phyloP scores from a whole-genome alignment of 2,329 filamentous ascomycete genomes.

The Phialophora verrucosa region DNA sequence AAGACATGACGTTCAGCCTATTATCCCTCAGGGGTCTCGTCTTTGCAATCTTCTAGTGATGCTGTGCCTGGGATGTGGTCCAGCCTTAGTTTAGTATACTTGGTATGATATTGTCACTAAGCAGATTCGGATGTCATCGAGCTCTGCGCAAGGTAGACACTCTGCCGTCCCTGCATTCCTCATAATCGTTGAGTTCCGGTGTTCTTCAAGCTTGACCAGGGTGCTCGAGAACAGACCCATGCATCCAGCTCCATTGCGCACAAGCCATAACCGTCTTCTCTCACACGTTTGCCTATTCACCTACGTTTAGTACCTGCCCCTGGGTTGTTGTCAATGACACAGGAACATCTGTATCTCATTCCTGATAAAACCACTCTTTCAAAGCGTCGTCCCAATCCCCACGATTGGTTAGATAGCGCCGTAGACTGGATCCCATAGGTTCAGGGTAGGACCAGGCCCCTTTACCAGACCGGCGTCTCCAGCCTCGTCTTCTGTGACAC shows the following conservation, averaged over 20 bases:
- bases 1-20: not conserved
- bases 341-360: not conserved
- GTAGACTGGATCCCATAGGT: not conserved
- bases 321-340: not conserved
- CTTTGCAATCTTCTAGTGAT: not conserved
- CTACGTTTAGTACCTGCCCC: not conserved
- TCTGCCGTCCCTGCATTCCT: not conserved
- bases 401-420: not conserved
- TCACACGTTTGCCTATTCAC: not conserved
- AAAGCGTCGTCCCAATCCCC: constrained; percentile 6
- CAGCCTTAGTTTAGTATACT: not conserved
- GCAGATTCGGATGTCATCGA: not conserved
- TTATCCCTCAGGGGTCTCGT: not conserved
- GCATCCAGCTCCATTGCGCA: not conserved
- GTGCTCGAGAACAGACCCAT: not conserved
- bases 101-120: not conserved
- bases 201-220: not conserved
- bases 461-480: not conserved
- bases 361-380: not conserved
- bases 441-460: not conserved
- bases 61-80: not conserved
- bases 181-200: not conserved
- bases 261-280: not conserved
- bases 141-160: not conserved
- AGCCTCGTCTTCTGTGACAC: not conserved